These are phyloP conservation scores for Colletotrichum limetticola DNA, from an alignment of 2,329 filamentous ascomycete species.

Conservation along the genomic window DNA sequence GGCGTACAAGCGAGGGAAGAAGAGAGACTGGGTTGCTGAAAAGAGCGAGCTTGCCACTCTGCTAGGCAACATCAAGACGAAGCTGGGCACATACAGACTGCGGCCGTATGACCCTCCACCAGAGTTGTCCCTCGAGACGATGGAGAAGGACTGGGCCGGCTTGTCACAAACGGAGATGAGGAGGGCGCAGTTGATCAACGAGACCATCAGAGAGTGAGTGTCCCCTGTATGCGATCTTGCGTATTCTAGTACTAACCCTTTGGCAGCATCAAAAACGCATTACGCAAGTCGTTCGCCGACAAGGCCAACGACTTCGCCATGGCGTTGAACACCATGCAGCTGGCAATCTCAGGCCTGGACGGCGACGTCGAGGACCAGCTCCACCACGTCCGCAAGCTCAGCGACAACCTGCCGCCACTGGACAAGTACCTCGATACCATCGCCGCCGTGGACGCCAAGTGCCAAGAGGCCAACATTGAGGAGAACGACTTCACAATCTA, in stretches of 20 bases:
- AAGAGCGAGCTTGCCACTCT: constrained; percentile 95
- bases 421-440: constrained; percentile 92
- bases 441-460: constrained; percentile 85
- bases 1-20: constrained; percentile 89
- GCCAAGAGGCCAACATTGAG: constrained; percentile 96
- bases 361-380: constrained; percentile 97
- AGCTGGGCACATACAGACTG: constrained; percentile 92
- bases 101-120: constrained; percentile 90
- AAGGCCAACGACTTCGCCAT: constrained; percentile 98
- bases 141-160: constrained; percentile 84
- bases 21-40: constrained; percentile 96
- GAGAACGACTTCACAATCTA: constrained; percentile 99
- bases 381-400: constrained; percentile 85
- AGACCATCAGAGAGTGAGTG: constrained; percentile 91
- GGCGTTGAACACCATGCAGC: constrained; percentile 91
- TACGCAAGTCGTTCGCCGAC: constrained; percentile 93
- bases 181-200: constrained; percentile 94
- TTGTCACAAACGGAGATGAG: constrained; percentile 87
- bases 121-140: constrained; percentile 82
- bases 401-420: constrained; percentile 87
- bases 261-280: constrained; percentile 87
- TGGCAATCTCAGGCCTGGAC: constrained; percentile 96
- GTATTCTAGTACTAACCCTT: constrained; percentile 41
- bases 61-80: constrained; percentile 98
- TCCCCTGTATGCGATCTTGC: constrained; percentile 39